Conservation (phyloP, 192 early-diverging fungal species). For the Phlyctochytrium bullatum region DNA sequence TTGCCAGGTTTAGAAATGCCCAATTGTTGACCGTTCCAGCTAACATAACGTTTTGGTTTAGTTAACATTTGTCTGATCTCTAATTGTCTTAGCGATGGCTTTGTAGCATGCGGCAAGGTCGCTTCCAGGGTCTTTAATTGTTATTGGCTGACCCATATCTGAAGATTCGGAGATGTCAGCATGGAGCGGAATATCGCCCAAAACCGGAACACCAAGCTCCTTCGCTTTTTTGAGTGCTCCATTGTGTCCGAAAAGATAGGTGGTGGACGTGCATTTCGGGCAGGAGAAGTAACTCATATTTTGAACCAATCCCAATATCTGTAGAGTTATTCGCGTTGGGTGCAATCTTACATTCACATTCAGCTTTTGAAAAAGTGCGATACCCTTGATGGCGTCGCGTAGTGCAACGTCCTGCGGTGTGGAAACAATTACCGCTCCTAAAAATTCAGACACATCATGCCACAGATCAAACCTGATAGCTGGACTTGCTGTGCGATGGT, state of each 20-base stretch:
- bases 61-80: no score
- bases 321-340: constrained; percentile 6
- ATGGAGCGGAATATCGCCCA: constrained; percentile 79
- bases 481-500: constrained; percentile 77
- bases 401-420: constrained; percentile 91
- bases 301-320: constrained; percentile 85
- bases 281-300: constrained; percentile 86
- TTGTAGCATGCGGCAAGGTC: no score
- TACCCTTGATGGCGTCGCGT: constrained; percentile 73
- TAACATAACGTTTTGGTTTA: no score
- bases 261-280: constrained; percentile 72
- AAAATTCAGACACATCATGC: constrained; percentile 1
- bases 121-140: no score
- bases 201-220: constrained; percentile 63
- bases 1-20: no score
- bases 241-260: constrained; percentile 70
- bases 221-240: constrained; percentile 56
- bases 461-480: constrained; percentile 50
- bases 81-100: no score
- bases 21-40: no score
- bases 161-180: constrained; percentile 67
- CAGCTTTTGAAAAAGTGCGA: constrained; percentile 81
- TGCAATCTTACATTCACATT: constrained; percentile 65
- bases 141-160: constrained; percentile 68
- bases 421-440: constrained; percentile 80